phyloP scores from a whole-genome alignment of 1,284 basidiomycete species.

The Heterobasidion irregulare region DNA sequence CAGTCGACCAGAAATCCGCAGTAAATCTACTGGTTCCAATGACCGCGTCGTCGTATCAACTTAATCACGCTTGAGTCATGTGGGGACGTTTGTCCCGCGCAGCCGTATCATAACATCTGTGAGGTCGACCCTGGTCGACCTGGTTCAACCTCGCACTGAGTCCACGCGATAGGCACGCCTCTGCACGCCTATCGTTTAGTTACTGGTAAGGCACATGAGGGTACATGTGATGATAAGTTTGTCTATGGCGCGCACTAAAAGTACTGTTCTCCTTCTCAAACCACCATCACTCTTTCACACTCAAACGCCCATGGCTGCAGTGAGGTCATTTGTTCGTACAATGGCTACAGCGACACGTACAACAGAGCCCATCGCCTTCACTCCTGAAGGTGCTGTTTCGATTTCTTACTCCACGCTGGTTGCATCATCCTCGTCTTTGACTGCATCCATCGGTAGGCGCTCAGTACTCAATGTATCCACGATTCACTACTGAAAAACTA shows the following conservation, averaged over 20 bases:
- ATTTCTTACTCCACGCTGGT: constrained; percentile 63
- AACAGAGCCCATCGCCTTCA: constrained; percentile 26
- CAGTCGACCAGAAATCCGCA: too few relatives aligned
- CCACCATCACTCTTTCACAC: not conserved
- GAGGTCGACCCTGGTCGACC: too few relatives aligned
- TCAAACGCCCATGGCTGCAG: not conserved
- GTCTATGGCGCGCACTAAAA: too few relatives aligned
- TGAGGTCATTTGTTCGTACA: not conserved
- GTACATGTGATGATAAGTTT: not conserved
- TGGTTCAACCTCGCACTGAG: too few relatives aligned
- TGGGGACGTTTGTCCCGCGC: too few relatives aligned
- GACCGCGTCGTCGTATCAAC: too few relatives aligned
- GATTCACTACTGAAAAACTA: not conserved
- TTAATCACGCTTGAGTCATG: too few relatives aligned
- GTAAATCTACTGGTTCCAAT: too few relatives aligned
- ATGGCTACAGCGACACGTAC: not conserved
- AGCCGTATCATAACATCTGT: too few relatives aligned
- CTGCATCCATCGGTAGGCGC: constrained; percentile 51
- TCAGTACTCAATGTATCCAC: not conserved
- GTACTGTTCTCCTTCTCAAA: too few relatives aligned
- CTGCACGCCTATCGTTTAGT: too few relatives aligned
- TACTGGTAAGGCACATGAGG: not conserved
- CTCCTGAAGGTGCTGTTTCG: constrained; percentile 51
- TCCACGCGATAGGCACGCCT: too few relatives aligned
- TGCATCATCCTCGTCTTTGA: constrained; percentile 49